phyloP scores from a whole-genome alignment of 257 asterid genomes.

The Anisodus acutangulus region DNA sequence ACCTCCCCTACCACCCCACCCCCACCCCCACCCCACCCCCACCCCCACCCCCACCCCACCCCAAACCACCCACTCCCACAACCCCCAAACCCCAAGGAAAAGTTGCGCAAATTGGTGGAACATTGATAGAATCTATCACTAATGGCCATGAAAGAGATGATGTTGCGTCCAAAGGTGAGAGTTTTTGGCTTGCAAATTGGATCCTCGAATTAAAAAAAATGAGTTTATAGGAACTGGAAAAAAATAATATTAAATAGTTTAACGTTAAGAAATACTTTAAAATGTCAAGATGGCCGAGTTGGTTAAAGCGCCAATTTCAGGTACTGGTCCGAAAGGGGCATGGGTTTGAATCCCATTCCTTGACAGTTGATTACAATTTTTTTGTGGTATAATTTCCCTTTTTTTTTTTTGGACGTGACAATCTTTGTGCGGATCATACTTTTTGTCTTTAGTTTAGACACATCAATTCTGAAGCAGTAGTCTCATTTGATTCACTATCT shows the following conservation, averaged over 20 bases:
- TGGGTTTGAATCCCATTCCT: neutral
- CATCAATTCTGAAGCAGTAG: neutral
- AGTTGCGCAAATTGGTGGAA: too few species aligned
- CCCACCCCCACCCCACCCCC: too few species aligned
- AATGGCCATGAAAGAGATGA: neutral
- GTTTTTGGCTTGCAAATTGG: neutral
- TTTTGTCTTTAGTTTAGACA: neutral
- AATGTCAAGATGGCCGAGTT: neutral
- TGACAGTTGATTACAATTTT: neutral
- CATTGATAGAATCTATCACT: neutral
- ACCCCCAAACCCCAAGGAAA: neutral
- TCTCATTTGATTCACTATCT: neutral
- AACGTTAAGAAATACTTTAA: accelerated
- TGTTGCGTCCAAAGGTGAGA: neutral
- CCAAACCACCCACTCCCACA: too few species aligned
- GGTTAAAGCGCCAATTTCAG: neutral
- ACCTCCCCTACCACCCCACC: too few species aligned
- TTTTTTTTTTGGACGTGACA: neutral
- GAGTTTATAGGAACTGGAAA: too few species aligned
- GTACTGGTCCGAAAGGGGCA: conserved; percentile 2
- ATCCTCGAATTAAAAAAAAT: neutral
- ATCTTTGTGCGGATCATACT: neutral
- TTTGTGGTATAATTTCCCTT: too few species aligned
- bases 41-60: too few species aligned
- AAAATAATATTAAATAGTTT: too few species aligned